phyloP scores from a whole-genome alignment of 2,329 filamentous ascomycete species.

The Allantophomopsis lycopodina region DNA sequence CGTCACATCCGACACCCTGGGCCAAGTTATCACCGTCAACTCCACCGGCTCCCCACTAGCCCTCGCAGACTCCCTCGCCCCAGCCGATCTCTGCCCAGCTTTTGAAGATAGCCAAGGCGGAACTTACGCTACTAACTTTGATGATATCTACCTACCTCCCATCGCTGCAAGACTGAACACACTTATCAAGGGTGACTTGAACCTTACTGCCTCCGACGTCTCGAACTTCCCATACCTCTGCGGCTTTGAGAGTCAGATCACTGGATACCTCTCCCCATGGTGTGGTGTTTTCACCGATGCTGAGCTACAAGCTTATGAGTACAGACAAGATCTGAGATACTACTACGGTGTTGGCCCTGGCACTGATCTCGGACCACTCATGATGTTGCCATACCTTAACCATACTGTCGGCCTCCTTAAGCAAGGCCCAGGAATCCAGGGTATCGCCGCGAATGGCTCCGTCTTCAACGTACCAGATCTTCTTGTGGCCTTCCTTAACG shows the following conservation, averaged over 20 bases:
- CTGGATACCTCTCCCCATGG: constrained; percentile 44
- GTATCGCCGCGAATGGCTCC: constrained; percentile 29
- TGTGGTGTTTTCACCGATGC: constrained; percentile 47
- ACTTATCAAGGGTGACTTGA: constrained; percentile 37
- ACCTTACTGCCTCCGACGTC: constrained; percentile 37
- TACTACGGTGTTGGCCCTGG: constrained; percentile 51
- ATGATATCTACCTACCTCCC: constrained; percentile 34
- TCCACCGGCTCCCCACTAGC: constrained; percentile 32
- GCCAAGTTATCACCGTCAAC: constrained; percentile 44
- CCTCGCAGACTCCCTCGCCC: constrained; percentile 47
- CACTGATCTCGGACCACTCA: constrained; percentile 33
- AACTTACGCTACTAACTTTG: constrained; percentile 31
- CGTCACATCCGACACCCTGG: constrained; percentile 34
- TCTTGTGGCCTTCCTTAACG: constrained; percentile 48
- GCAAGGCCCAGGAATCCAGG: constrained; percentile 33
- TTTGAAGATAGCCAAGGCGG: constrained; percentile 39
- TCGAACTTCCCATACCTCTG: constrained; percentile 54
- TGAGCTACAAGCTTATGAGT: constrained; percentile 51
- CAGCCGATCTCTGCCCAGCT: constrained; percentile 47
- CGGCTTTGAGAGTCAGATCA: constrained; percentile 57
- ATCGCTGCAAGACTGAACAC: constrained; percentile 38
- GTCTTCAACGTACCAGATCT: constrained; percentile 38
- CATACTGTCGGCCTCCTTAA: constrained; percentile 36
- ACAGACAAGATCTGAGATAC: constrained; percentile 54
- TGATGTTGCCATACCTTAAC: constrained; percentile 48